These are phyloP conservation scores for Talaromyces pinophilus DNA, from an alignment of 2,329 filamentous ascomycete species.

Conservation along the genomic window DNA sequence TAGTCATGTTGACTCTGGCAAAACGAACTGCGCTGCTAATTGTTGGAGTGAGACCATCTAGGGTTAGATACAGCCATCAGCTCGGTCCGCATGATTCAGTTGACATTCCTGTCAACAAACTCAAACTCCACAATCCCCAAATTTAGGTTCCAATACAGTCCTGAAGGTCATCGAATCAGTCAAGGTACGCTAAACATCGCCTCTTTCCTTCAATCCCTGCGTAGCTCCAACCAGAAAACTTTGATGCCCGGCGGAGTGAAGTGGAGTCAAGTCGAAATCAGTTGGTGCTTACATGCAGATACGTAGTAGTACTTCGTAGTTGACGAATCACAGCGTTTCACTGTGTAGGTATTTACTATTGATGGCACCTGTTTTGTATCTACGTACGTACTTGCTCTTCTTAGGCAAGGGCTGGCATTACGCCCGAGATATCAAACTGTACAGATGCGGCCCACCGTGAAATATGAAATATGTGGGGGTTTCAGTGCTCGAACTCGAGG, in stretches of 20 bases:
- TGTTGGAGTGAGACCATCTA: not conserved
- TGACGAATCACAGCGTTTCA: not conserved
- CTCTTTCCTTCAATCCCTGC: not conserved
- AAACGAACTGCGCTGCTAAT: not conserved
- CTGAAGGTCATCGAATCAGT: not conserved
- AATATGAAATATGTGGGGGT: conserved; percentile 1
- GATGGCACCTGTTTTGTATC: not conserved
- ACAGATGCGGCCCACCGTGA: conserved; percentile 4
- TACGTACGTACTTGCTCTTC: not conserved
- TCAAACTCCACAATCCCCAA: not conserved
- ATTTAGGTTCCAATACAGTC: not conserved
- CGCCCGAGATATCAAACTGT: conserved; percentile 5
- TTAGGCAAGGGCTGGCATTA: not conserved
- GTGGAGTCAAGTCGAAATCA: not conserved
- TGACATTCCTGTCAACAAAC: not conserved
- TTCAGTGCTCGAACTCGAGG: not conserved
- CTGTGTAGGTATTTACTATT: not conserved
- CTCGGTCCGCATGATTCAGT: not conserved
- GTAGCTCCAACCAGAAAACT: not conserved
- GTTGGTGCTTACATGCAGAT: not conserved
- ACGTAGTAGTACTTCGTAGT: not conserved
- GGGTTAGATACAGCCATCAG: not conserved
- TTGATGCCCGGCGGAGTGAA: not conserved
- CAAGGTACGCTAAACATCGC: not conserved
- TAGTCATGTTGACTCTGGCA: not conserved